A percentile compares a stretch with the other conserved stretches of the same genome.
Evolutionary conservation across 768 basidiomycete genomes (phyloP).

Genomic region (Erythrobasidium yunnanense): DNA sequence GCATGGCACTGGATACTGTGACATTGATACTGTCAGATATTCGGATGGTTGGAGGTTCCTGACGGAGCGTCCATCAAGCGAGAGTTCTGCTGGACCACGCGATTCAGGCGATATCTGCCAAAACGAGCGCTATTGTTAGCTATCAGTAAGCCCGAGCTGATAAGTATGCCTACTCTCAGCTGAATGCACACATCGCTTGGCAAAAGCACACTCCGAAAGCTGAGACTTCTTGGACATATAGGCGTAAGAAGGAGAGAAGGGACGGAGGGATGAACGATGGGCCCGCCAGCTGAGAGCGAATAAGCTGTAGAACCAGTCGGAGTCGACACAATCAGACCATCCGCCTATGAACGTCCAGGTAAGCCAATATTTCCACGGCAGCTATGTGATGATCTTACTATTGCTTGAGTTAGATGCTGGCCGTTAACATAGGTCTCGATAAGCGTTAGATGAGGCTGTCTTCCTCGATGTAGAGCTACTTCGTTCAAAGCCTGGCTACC

Average conservation of each 20-base stretch:
- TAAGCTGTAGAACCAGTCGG: conserved; percentile 96
- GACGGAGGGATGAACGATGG: conserved; percentile 85
- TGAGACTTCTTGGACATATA: conserved; percentile 86
- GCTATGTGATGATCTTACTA: conserved; percentile 39
- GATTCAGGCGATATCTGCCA: conserved; percentile 69
- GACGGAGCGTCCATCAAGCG: conserved; percentile 83
- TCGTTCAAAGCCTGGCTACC: conserved; percentile 95
- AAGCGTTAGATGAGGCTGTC: conserved; percentile 80
- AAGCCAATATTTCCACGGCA: not conserved
- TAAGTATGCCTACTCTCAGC: conserved; percentile 39
- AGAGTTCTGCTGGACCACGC: conserved; percentile 75
- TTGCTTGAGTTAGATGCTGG: conserved; percentile 88
- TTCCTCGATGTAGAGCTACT: conserved; percentile 79
- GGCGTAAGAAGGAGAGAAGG: conserved; percentile 84
- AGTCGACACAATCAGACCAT: conserved; percentile 85
- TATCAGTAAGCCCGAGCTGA: not conserved
- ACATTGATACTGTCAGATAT: conserved; percentile 71
- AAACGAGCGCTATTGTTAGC: not conserved
- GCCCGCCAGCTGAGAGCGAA: conserved; percentile 86
- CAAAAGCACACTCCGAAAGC: conserved; percentile 82
- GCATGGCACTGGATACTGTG: conserved; percentile 82
- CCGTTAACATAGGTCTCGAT: conserved; percentile 90
- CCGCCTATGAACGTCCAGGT: conserved; percentile 46
- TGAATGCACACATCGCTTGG: conserved; percentile 47
- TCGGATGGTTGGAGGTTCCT: conserved; percentile 73